These are phyloP conservation scores for Vigna mungo DNA, from an alignment of 306 rosid genomes.

Conservation along the genomic window DNA sequence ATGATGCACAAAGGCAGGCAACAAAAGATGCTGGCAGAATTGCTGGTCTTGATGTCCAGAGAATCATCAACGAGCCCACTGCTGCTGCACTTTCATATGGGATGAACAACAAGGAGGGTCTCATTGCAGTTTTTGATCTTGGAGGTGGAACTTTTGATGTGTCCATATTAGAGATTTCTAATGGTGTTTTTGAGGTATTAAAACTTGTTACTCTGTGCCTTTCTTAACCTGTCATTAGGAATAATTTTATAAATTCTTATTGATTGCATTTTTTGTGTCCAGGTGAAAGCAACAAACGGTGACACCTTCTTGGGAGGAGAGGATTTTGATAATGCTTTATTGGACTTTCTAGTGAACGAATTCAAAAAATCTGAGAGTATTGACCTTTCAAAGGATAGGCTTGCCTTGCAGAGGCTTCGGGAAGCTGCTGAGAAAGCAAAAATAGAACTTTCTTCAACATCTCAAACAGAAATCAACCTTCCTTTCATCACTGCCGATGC, in stretches of 20 bases:
- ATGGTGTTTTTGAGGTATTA: constrained; percentile 93
- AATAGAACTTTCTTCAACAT: constrained; percentile 88
- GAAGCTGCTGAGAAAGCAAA: constrained; percentile 41
- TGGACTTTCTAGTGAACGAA: background rate
- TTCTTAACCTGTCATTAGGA: background rate
- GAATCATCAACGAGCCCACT: constrained; percentile 97
- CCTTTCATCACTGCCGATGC: constrained; percentile 97
- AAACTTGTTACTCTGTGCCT: background rate
- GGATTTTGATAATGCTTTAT: constrained; percentile 42
- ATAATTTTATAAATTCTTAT: constrained; percentile 7
- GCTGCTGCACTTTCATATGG: constrained; percentile 99
- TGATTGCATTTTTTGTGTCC: constrained; percentile 14
- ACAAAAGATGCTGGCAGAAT: constrained; percentile 97
- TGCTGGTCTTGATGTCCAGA: constrained; percentile 92
- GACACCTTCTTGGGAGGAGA: constrained; percentile 84
- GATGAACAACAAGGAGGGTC: constrained; percentile 95
- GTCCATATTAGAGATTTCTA: constrained; percentile 90
- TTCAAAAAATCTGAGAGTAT: background rate
- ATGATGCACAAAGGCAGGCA: constrained; percentile 91
- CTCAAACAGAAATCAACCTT: constrained; percentile 92
- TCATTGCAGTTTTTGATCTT: constrained; percentile 94
- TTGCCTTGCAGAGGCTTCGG: background rate
- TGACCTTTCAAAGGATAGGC: background rate
- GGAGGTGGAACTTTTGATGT: constrained; percentile 99
- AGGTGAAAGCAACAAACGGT: constrained; percentile 97